Percentiles rank a stretch among this genome's conserved stretches.
Conservation (phyloP, 2,329 filamentous ascomycete genomes). For the Ceratocystis lukuohia region DNA sequence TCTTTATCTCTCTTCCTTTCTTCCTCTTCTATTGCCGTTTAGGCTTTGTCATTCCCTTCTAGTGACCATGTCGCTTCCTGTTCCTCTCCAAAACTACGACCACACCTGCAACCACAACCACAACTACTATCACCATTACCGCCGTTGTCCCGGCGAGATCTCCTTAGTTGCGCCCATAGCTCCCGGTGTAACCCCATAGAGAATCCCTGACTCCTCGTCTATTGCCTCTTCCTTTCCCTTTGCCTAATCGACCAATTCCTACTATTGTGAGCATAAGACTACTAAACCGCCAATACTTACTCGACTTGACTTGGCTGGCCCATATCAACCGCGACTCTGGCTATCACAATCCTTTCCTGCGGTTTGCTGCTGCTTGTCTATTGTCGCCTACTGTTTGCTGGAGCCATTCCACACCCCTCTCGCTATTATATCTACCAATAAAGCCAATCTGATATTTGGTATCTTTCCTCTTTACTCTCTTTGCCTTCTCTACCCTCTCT, state of each 20-base stretch:
- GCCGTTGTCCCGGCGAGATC: neutral
- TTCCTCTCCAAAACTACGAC: constrained; percentile 2
- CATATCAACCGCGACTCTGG: neutral
- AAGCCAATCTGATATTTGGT: neutral
- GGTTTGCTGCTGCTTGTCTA: no score
- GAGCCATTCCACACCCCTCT: neutral
- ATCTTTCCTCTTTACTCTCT: neutral
- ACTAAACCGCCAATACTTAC: no score
- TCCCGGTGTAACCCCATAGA: no score
- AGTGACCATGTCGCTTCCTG: constrained; percentile 15
- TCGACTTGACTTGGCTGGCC: constrained; percentile 1
- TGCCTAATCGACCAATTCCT: neutral
- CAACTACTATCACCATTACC: neutral
- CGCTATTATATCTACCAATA: neutral
- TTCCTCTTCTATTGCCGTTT: neutral
- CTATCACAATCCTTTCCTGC: neutral
- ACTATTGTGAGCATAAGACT: neutral
- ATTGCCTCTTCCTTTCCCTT: neutral
- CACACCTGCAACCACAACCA: neutral
- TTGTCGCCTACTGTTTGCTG: neutral
- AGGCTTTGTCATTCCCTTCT: constrained; percentile 4
- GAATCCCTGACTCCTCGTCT: neutral
- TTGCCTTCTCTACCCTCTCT: neutral
- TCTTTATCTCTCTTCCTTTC: neutral
- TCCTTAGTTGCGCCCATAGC: neutral